Conservation (phyloP, 2,329 filamentous ascomycete species). For the Metarhizium robertsii region DNA sequence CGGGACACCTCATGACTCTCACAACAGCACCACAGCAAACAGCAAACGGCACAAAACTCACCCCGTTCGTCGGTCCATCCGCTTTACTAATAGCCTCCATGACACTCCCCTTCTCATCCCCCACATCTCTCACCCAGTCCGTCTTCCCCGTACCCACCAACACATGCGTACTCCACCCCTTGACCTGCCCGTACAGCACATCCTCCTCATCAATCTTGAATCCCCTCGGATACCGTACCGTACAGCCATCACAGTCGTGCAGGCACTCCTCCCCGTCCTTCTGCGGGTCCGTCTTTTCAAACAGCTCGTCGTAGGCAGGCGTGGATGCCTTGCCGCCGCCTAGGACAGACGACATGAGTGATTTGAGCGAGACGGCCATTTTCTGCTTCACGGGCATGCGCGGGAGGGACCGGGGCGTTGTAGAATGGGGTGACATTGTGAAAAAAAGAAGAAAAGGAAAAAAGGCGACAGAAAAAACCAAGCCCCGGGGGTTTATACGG, state of each 20-base stretch:
- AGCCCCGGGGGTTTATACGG: not conserved
- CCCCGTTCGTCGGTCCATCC: slow-evolving; percentile 56
- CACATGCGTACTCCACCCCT: slow-evolving; percentile 81
- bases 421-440: slow-evolving; percentile 1
- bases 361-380: slow-evolving; percentile 32
- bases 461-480: not conserved
- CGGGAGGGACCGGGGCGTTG: slow-evolving; percentile 7
- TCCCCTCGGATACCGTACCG: slow-evolving; percentile 61
- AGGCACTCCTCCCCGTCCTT: slow-evolving; percentile 83
- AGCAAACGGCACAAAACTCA: slow-evolving; percentile 30
- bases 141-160: slow-evolving; percentile 91
- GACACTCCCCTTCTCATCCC: slow-evolving; percentile 76
- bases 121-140: slow-evolving; percentile 87
- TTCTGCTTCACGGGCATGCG: slow-evolving; percentile 26
- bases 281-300: slow-evolving; percentile 63
- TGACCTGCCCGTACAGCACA: slow-evolving; percentile 73
- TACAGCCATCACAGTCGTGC: slow-evolving; percentile 77
- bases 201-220: slow-evolving; percentile 71
- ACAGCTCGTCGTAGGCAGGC: slow-evolving; percentile 42
- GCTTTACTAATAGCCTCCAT: slow-evolving; percentile 64
- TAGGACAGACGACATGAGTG: slow-evolving; percentile 21
- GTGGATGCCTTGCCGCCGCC: slow-evolving; percentile 12
- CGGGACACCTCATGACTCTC: not conserved
- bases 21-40: not conserved
- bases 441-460: slow-evolving; percentile 6